Conservation (phyloP, 768 basidiomycete genomes). For the Gloeostereum incarnatum region DNA sequence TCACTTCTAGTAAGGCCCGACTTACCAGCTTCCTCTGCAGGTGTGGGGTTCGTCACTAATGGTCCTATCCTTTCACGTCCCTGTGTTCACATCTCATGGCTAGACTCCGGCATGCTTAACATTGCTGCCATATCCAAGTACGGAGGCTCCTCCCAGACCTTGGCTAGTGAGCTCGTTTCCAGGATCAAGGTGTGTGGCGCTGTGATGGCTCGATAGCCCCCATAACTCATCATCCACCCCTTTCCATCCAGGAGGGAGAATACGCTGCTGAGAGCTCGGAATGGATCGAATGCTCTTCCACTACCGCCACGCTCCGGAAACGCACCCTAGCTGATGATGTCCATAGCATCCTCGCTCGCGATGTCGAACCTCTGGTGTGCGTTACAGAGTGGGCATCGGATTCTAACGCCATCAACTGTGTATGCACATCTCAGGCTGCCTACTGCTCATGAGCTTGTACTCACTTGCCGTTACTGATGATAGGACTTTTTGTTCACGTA, state of each 20-base stretch:
- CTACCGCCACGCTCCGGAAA: slow-evolving; percentile 17
- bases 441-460: neutral
- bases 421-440: slow-evolving; percentile 13
- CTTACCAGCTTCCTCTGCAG: slow-evolving; percentile 9
- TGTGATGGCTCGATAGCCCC: too few species aligned
- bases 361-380: slow-evolving; percentile 31
- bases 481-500: slow-evolving; percentile 36
- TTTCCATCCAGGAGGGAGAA: neutral
- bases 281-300: slow-evolving; percentile 32
- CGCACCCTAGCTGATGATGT: slow-evolving; percentile 23
- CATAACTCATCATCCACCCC: neutral
- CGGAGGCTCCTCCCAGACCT: slow-evolving; percentile 24
- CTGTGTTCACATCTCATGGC: neutral
- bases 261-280: slow-evolving; percentile 11
- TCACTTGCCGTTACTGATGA: neutral
- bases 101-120: slow-evolving; percentile 31
- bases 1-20: neutral
- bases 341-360: slow-evolving; percentile 16
- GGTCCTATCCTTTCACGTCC: neutral
- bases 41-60: slow-evolving; percentile 24
- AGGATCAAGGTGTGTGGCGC: slow-evolving; percentile 28
- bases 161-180: slow-evolving; percentile 26
- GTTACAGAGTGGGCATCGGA: slow-evolving; percentile 40
- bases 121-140: slow-evolving; percentile 24
- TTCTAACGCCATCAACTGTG: slow-evolving; percentile 35